Evolutionary conservation across 495 filamentous ascomycete species (phyloP).

Genomic region (Daldinia decipiens): DNA sequence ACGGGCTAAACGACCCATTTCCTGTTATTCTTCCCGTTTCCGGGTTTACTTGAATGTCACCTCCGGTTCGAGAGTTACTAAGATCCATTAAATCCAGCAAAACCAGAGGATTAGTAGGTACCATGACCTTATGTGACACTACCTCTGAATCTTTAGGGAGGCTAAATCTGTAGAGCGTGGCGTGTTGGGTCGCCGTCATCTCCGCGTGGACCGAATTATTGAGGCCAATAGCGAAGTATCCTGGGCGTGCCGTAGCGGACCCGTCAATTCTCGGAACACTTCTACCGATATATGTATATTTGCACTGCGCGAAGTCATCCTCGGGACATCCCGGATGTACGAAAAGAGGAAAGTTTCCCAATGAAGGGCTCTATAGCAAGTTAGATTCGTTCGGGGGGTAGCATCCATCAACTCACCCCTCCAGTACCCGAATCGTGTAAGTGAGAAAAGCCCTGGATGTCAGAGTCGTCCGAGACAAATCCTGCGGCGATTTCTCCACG

Average conservation of each 20-base stretch:
- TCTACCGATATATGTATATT: conserved; percentile 63
- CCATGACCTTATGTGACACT: conserved; percentile 27
- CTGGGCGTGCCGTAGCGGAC: conserved; percentile 68
- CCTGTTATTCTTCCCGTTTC: conserved; percentile 68
- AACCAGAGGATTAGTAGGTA: conserved; percentile 67
- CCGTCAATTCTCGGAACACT: conserved; percentile 58
- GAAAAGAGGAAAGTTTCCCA: conserved; percentile 83
- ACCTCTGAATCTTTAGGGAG: conserved; percentile 58
- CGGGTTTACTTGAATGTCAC: conserved; percentile 63
- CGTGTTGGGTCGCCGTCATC: conserved; percentile 74
- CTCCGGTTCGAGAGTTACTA: conserved; percentile 65
- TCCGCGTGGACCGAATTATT: conserved; percentile 71
- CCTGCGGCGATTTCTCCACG: conserved; percentile 72
- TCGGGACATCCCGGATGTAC: conserved; percentile 71
- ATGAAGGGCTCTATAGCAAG: conserved; percentile 58
- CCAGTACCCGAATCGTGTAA: conserved; percentile 78
- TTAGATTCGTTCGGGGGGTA: conserved; percentile 42
- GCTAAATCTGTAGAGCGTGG: conserved; percentile 75
- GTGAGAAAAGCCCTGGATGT: conserved; percentile 64
- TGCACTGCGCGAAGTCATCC: conserved; percentile 69
- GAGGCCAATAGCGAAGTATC: conserved; percentile 73
- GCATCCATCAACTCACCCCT: conserved; percentile 51
- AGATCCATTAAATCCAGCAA: conserved; percentile 74
- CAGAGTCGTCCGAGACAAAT: conserved; percentile 68
- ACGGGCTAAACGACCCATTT: conserved; percentile 70